Percentiles rank a stretch among this genome's conserved stretches.
Conservation (phyloP, 306 rosid species). For the Glycine latifolia region DNA sequence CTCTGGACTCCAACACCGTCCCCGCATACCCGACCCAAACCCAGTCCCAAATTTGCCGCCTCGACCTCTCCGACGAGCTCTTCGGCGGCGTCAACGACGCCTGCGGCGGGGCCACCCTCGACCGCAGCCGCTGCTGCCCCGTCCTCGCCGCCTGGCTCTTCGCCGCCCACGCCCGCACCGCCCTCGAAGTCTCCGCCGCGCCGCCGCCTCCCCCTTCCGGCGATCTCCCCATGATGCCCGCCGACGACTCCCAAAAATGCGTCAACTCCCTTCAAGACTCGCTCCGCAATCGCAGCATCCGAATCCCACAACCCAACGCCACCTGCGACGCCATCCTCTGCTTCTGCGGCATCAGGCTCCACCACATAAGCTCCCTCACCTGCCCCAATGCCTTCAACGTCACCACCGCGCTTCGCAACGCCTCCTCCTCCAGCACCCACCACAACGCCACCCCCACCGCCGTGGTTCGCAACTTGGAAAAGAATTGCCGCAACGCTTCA, state of each 20-base stretch:
- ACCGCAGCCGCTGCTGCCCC: constrained; percentile 89
- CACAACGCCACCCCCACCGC: constrained; percentile 71
- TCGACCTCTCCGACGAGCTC: constrained; percentile 82
- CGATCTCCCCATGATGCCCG: constrained; percentile 81
- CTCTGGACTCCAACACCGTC: too few species aligned
- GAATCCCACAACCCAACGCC: constrained; percentile 76
- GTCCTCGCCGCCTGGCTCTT: constrained; percentile 89
- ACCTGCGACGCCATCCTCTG: constrained; percentile 77
- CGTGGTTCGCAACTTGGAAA: constrained; percentile 68
- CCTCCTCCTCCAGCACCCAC: constrained; percentile 46
- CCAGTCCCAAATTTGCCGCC: constrained; percentile 38
- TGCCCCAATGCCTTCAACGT: constrained; percentile 78
- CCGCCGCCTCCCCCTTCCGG: constrained; percentile 15
- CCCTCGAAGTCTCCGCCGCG: constrained; percentile 47
- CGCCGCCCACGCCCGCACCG: constrained; percentile 81
- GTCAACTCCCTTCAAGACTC: constrained; percentile 70
- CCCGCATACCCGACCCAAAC: too few species aligned
- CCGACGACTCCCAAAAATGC: constrained; percentile 85
- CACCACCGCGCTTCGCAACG: constrained; percentile 55
- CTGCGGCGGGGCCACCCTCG: constrained; percentile 64
- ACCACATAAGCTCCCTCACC: constrained; percentile 66
- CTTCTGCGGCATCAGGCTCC: constrained; percentile 83
- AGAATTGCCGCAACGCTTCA: constrained; percentile 74
- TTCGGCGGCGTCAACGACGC: constrained; percentile 84
- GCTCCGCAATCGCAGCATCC: constrained; percentile 60